phyloP scores from a whole-genome alignment of 495 filamentous ascomycete species.

The Rostrohypoxylon terebratum region DNA sequence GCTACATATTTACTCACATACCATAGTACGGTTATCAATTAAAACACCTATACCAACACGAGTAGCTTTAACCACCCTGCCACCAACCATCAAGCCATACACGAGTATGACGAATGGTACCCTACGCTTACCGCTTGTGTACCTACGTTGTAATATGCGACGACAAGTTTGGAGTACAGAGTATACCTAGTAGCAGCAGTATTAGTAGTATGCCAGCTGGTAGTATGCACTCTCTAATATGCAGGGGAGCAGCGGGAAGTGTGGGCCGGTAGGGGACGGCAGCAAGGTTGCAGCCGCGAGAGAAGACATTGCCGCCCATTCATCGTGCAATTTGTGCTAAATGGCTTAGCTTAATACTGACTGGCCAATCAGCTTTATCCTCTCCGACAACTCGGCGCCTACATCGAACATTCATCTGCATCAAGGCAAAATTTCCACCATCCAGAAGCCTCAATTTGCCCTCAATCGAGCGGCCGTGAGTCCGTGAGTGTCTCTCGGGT shows the following conservation, averaged over 20 bases:
- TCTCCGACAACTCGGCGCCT: slow-evolving; percentile 44
- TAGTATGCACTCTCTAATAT: no score
- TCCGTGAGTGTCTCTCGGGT: slow-evolving; percentile 41
- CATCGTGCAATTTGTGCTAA: slow-evolving; percentile 34
- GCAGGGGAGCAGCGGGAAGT: slow-evolving; percentile 29
- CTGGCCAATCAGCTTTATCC: slow-evolving; percentile 33
- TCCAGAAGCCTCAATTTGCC: slow-evolving; percentile 40
- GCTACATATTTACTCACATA: no score
- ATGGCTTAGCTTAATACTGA: slow-evolving; percentile 7
- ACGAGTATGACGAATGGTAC: not conserved
- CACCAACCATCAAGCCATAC: not conserved
- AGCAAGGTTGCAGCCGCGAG: slow-evolving; percentile 48
- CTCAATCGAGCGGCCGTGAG: slow-evolving; percentile 46
- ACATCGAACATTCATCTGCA: slow-evolving; percentile 46
- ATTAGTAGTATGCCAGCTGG: no score
- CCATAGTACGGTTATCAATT: no score
- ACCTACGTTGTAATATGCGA: slow-evolving; percentile 8
- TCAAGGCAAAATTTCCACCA: slow-evolving; percentile 44
- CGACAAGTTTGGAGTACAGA: slow-evolving; percentile 10
- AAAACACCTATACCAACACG: slow-evolving; percentile 12
- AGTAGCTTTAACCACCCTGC: slow-evolving; percentile 1
- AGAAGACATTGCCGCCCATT: slow-evolving; percentile 46
- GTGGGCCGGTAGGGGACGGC: slow-evolving; percentile 20
- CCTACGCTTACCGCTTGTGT: slow-evolving; percentile 24
- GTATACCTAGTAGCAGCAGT: no score